phyloP scores from a whole-genome alignment of 1,139 yeast species.

The Zygoascus hellenicus region DNA sequence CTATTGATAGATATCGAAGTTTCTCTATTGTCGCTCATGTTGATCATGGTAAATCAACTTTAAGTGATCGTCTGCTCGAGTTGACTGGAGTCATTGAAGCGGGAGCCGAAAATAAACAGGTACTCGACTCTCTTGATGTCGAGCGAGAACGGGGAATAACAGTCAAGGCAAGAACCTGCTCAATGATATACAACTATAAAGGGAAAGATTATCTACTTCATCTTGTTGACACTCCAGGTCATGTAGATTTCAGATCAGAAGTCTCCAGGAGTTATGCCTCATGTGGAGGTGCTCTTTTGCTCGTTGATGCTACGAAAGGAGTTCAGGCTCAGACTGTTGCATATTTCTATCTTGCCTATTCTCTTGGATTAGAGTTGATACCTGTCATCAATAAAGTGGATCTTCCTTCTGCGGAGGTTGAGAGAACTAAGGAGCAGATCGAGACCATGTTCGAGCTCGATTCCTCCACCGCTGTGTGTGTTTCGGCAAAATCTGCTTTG shows the following conservation, averaged over 20 bases:
- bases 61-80: slow-evolving; percentile 82
- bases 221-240: slow-evolving; percentile 96
- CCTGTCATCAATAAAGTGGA: slow-evolving; percentile 94
- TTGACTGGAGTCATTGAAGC: slow-evolving; percentile 83
- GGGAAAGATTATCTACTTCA: slow-evolving; percentile 74
- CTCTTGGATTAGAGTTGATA: slow-evolving; percentile 71
- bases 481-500: slow-evolving; percentile 87
- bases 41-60: slow-evolving; percentile 94
- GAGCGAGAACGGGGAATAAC: slow-evolving; percentile 96
- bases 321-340: slow-evolving; percentile 98
- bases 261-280: slow-evolving; percentile 92
- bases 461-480: slow-evolving; percentile 68
- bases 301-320: slow-evolving; percentile 95
- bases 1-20: slow-evolving; percentile 76
- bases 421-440: slow-evolving; percentile 74
- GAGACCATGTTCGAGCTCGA: slow-evolving; percentile 78
- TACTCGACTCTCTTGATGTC: slow-evolving; percentile 86
- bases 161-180: slow-evolving; percentile 92
- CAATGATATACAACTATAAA: slow-evolving; percentile 78
- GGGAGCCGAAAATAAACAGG: slow-evolving; percentile 71
- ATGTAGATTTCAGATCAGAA: slow-evolving; percentile 92
- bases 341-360: slow-evolving; percentile 83
- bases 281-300: slow-evolving; percentile 86
- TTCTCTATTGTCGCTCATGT: slow-evolving; percentile 96
- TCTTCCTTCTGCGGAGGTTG: slow-evolving; percentile 80